phyloP scores from a whole-genome alignment of 1,284 basidiomycete species.

The Puccinia brachypodii region DNA sequence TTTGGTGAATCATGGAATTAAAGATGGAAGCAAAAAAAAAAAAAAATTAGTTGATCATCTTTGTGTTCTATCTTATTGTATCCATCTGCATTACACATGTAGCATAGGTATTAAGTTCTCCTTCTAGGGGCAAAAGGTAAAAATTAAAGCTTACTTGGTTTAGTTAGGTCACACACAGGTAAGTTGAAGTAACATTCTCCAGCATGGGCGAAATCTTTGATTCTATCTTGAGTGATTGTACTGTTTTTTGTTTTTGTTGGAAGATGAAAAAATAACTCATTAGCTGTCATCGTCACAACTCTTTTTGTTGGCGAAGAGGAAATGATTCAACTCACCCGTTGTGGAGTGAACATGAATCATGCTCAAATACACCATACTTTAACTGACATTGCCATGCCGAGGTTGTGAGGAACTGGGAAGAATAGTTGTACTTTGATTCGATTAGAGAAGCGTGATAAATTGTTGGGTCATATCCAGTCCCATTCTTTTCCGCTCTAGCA shows the following conservation, averaged over 20 bases:
- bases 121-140: no score
- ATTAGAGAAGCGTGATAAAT: constrained; percentile 40
- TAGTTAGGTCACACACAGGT: constrained; percentile 42
- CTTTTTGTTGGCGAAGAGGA: not conserved
- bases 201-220: constrained; percentile 19
- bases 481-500: constrained; percentile 40
- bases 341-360: constrained; percentile 16
- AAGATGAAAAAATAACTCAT: not conserved
- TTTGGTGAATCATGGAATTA: not conserved
- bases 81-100: no score
- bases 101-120: no score
- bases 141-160: not conserved
- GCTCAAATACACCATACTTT: constrained; percentile 42
- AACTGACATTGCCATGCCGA: constrained; percentile 46
- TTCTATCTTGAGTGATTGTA: not conserved
- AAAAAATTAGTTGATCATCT: not conserved
- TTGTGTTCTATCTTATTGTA: no score
- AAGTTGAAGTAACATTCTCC: constrained; percentile 47
- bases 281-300: not conserved
- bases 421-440: constrained; percentile 38
- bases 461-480: constrained; percentile 28
- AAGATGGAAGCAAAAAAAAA: not conserved
- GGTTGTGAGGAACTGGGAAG: constrained; percentile 34
- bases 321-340: constrained; percentile 25
- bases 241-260: not conserved